Percentiles rank a stretch among this genome's conserved stretches.
These are phyloP conservation scores for Cicer bijugum DNA, from an alignment of 306 rosid genomes.

Conservation along the genomic window DNA sequence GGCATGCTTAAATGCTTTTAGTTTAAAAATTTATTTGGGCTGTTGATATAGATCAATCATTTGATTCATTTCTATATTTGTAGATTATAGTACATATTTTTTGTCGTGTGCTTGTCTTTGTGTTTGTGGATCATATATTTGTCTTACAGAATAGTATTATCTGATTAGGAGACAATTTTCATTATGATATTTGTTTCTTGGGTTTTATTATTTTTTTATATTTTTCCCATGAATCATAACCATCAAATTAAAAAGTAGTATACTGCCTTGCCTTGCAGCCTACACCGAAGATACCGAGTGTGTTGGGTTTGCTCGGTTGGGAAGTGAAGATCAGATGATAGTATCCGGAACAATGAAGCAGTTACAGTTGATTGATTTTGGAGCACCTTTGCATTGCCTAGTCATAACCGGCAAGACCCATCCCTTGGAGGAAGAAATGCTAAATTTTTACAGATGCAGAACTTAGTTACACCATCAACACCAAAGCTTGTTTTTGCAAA, in stretches of 20 bases:
- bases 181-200: conserved; percentile 10
- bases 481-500: conserved; percentile 25
- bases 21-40: conserved; percentile 12
- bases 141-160: background rate
- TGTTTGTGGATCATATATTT: background rate
- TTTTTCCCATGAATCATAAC: conserved; percentile 31
- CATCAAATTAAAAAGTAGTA: conserved; percentile 5
- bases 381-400: conserved; percentile 91
- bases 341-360: conserved; percentile 79
- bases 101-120: background rate
- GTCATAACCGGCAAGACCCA: conserved; percentile 86
- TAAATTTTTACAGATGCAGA: conserved; percentile 64
- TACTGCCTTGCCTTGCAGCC: conserved; percentile 52
- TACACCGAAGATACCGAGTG: conserved; percentile 71
- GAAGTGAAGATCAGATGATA: conserved; percentile 82
- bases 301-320: conserved; percentile 90
- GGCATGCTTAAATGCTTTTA: conserved; percentile 10
- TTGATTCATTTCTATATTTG: background rate
- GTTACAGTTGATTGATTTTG: conserved; percentile 72
- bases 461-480: conserved; percentile 36
- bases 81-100: background rate
- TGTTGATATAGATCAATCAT: background rate
- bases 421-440: conserved; percentile 92
- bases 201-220: background rate
- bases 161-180: conserved; percentile 24